Evolutionary conservation across 495 filamentous ascomycete genomes (phyloP), one percentile per base, ranked within the genome.

Genomic region (Cairneyella variabilis): DNA sequence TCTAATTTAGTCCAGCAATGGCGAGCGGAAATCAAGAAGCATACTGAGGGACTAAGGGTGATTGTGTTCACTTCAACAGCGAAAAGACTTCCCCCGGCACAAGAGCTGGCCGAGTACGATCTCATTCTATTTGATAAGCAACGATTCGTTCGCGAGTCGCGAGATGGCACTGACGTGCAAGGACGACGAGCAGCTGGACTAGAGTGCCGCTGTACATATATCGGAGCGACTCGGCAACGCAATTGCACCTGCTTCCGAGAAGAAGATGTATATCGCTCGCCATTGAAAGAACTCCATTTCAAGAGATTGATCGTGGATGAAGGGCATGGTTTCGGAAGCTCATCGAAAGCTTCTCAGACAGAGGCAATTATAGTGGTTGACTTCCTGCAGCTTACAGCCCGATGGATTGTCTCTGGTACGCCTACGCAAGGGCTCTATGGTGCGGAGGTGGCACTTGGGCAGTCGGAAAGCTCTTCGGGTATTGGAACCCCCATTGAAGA

Each of bases 401-500:
- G 86, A 18, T 97, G 92, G 92, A 79, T 96, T 14, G 88, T 96
- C 3, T 93, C 89, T 2, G 92, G 91, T 48, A 97, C 92, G 0
- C 92, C 92, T 12, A 88, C 91, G 9, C 83, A 79, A 53, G 85
- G 90, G 36, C 74, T 97, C 2, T 65, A 62, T 40, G 59, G 59
- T 12, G 51, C 37, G 0, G 56, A 62, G 23, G 39, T 54, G 9
- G 41, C 26, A 0, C 59, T 68, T 1, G 61, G 59, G 17, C 60
- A 65, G 2, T 59, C 76, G 16, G 40, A 43, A 28, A 43, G n/a
- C 28, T 42, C 44, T 25, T 45, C 53, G 3, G 23, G 2, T 12
- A 22, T 42, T 0, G 23, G 12, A 7, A 53, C 42, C 21, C 41
- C 52, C 18, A 7, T 58, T 14, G 22, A 49, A 18, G 10, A 21